phyloP scores from a whole-genome alignment of 768 basidiomycete species.

The Hericium alpestre region DNA sequence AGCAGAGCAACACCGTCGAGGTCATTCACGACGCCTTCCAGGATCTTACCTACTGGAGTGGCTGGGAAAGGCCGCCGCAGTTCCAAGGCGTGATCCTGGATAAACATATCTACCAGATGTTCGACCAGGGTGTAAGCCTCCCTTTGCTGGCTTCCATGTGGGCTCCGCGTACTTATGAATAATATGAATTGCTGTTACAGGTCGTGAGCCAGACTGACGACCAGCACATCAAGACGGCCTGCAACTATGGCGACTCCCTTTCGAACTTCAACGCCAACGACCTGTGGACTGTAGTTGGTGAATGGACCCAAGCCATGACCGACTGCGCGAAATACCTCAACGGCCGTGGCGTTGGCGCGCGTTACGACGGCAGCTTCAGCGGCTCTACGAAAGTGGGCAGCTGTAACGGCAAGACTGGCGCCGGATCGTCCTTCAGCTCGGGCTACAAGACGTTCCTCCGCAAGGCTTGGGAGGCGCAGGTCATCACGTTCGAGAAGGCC shows the following conservation, averaged over 20 bases:
- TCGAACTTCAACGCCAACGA: slow-evolving; percentile 30
- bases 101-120: slow-evolving; percentile 73
- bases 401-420: slow-evolving; percentile 65
- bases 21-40: slow-evolving; percentile 78
- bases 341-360: slow-evolving; percentile 60
- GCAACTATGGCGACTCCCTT: slow-evolving; percentile 35
- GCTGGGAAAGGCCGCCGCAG: slow-evolving; percentile 42
- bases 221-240: slow-evolving; percentile 55
- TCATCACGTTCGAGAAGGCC: slow-evolving; percentile 60
- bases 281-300: slow-evolving; percentile 79
- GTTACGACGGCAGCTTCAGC: slow-evolving; percentile 45
- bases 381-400: slow-evolving; percentile 64
- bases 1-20: slow-evolving; percentile 46
- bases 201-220: slow-evolving; percentile 34
- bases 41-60: slow-evolving; percentile 56
- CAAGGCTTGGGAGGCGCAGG: slow-evolving; percentile 79
- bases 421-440: slow-evolving; percentile 61
- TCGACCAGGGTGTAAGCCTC: slow-evolving; percentile 41
- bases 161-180: no score
- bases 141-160: no score
- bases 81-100: slow-evolving; percentile 67
- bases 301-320: slow-evolving; percentile 73
- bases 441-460: slow-evolving; percentile 75
- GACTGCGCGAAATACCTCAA: slow-evolving; percentile 80
- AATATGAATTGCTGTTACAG: slow-evolving; percentile 17